Evolutionary conservation across 2,329 filamentous ascomycete genomes (phyloP), one percentile per base, ranked within the genome.

Genomic region (Hypoxylon sp.): DNA sequence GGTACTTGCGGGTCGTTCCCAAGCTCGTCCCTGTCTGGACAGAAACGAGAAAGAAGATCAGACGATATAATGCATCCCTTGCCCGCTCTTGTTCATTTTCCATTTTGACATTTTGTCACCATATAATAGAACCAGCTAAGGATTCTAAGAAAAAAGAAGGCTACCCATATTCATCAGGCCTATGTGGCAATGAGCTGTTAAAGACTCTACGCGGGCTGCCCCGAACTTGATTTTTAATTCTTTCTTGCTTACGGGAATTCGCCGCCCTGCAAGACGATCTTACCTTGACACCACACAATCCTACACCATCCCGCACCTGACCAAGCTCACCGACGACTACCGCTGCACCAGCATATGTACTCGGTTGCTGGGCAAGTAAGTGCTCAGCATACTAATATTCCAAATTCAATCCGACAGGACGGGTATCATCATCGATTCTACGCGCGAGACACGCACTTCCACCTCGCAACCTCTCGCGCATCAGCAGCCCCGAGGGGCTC

Each of bases 401-500:
- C 68, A 67, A 75, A 67, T 63, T 68, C 69, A 73, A 71, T 60
- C 72, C 66, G 72, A 70, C 73, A 76, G 69, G 72, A 78, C 76
- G 68, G 72, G 73, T 70, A 68, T 70, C 73, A 75, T 75, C 63
- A 69, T 75, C 70, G 72, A 74, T 73, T 72, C 62, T 45, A 67
- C 75, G 73, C 76, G 76, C 75, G 70, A 73, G 67, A 74, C 70
- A 66, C 72, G 67, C 68, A 74, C 71, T 73, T 65, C 73, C 70
- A 73, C 72, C 61, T 72, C 73, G 62, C 74, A 73, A 68, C 71
- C 73, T 63, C 75, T 72, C 72, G 74, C 78, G 79, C 78, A 79
- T 77, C 74, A 75, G 79, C 80, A 84, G 85, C 85, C 86, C 84
- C 80, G 78, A 80, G 84, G 84, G 86, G 85, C 84, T 81, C 81